Percentiles rank a stretch among this genome's conserved stretches.
Evolutionary conservation across 1,284 basidiomycete species (phyloP).

Genomic region (Tilletia horrida): DNA sequence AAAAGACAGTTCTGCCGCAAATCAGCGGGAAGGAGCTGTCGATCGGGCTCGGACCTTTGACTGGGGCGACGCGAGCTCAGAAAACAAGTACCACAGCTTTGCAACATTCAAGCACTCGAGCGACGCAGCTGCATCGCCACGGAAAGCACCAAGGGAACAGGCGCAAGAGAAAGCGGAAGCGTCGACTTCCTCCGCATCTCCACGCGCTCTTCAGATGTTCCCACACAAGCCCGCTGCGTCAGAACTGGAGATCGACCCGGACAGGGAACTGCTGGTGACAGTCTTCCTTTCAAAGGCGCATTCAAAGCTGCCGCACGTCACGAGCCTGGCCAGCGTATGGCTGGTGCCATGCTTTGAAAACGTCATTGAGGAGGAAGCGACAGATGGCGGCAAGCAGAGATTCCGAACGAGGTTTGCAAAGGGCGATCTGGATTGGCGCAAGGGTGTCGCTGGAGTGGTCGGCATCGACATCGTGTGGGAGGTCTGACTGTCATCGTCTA

Average conservation of each 20-base stretch:
- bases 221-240: neutral
- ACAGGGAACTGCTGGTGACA: slow-evolving; percentile 3
- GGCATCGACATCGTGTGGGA: slow-evolving; percentile 12
- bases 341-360: slow-evolving; percentile 10
- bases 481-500: neutral
- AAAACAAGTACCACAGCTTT: neutral
- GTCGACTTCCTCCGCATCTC: no score
- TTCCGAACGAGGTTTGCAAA: neutral
- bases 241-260: neutral
- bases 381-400: neutral
- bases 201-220: neutral
- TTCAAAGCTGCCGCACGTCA: slow-evolving; percentile 9
- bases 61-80: neutral
- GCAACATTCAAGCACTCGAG: neutral
- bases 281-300: neutral
- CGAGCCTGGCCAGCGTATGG: slow-evolving; percentile 6
- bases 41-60: neutral
- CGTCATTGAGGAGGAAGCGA: neutral
- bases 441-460: slow-evolving; percentile 2
- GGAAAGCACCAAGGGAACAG: neutral
- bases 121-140: neutral
- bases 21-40: no score
- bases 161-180: no score
- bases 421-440: slow-evolving; percentile 9
- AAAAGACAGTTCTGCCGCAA: neutral